Base-by-base conservation (phyloP, 2,329 filamentous ascomycete species). In the Dothideomycetes sp. region DNA sequence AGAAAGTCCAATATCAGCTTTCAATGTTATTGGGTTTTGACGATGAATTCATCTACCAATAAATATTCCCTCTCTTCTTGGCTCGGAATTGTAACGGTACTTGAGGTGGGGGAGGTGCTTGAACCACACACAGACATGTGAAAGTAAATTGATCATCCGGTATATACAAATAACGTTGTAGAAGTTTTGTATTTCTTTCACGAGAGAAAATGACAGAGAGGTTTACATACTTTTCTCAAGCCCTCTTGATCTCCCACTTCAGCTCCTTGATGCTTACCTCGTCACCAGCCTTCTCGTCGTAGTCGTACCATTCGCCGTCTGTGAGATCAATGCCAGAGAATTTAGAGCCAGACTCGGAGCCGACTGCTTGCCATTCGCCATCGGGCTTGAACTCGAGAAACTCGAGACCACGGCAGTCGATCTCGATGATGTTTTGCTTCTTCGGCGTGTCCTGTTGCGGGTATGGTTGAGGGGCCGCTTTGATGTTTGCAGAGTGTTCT, bases 261-360 rank as follows among this genome's bases (percentile, higher is more conserved):
- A 94, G 61, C 19, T 91, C 84, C 58, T 86, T 41, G 19, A 47
- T 47, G 37, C 45, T 47, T 27, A 47, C 45, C 29, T 47, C 42
- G 10, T 47, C 45, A 9, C 42, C 32, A 18, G 45, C 42, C 27
- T 47, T 47, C 19, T 47, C 45, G 14, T 47, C 45, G 54, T 96
- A 98, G 52, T 96, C 89, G 61, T 83, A 98, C 91, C 91, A 98
- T 53, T 98, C 91, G 18, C 84, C 89, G 19, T 98, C 91, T 0
- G 69, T 68, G 40, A 98, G 64, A 50, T 96, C 88, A 39, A 96
- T 83, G 4, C 65, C 77, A 0, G 76, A 70, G 55, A 98, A 98
- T 52, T 85, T 84, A 31, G 84, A 91, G 8, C 70, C 72, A 0
- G 86, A 87, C 14, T 95, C 88, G 12, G 73, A 44, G 3, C 88